Evolutionary conservation across 495 filamentous ascomycete genomes (phyloP).

Genomic region (Xylaria castorea): DNA sequence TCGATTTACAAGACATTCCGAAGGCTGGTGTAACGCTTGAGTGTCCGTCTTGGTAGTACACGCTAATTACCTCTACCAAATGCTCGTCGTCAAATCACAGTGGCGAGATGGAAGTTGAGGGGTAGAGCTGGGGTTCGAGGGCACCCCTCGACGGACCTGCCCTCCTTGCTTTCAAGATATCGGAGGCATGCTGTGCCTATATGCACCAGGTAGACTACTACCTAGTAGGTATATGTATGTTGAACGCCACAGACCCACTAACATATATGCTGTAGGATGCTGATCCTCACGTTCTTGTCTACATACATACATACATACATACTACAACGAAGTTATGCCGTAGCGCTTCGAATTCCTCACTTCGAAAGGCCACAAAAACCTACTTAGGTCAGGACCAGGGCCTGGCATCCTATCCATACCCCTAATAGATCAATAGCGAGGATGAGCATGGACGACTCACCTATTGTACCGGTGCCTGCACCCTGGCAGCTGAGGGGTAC

Average conservation of each 20-base stretch:
- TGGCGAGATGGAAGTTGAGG: background rate
- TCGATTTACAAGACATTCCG: background rate
- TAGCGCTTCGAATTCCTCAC: background rate
- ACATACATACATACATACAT: too few species aligned
- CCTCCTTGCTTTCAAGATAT: background rate
- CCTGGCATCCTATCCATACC: background rate
- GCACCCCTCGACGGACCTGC: background rate
- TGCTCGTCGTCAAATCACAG: background rate
- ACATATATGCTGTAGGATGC: background rate
- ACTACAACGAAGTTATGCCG: background rate
- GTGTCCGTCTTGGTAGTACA: background rate
- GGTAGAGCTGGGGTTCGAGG: background rate
- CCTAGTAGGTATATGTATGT: background rate
- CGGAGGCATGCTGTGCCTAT: background rate
- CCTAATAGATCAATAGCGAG: background rate
- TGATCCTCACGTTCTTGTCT: background rate
- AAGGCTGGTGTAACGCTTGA: background rate
- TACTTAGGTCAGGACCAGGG: background rate
- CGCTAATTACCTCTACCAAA: background rate
- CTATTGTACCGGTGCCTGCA: slow-evolving; percentile 38
- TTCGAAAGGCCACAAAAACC: background rate
- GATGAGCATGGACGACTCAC: background rate
- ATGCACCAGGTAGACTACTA: background rate
- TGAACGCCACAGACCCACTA: slow-evolving; percentile 1
- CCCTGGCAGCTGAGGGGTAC: slow-evolving; percentile 51